Percentiles rank a stretch among this genome's conserved stretches.
Conservation (phyloP, 2,329 filamentous ascomycete species). For the Exutisphaerella laricina region DNA sequence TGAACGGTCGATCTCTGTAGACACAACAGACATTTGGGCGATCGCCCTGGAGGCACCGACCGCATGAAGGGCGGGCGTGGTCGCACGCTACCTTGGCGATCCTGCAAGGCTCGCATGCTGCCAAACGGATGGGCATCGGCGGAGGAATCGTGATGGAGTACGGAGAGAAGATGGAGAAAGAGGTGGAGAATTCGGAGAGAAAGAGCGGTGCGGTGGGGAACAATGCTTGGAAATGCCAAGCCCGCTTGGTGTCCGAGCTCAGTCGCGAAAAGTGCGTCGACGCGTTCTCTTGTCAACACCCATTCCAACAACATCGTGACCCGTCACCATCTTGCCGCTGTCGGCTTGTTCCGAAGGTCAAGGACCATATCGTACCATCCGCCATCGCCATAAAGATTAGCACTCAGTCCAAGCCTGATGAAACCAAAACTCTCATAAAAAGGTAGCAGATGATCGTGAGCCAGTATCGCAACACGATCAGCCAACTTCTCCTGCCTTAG, state of each 20-base stretch:
- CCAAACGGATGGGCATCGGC: slow-evolving; percentile 14
- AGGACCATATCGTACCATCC: slow-evolving; percentile 74
- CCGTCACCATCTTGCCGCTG: neutral
- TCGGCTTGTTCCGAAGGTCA: neutral
- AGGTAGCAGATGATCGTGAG: slow-evolving; percentile 62
- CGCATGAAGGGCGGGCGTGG: slow-evolving; percentile 26
- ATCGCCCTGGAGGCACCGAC: slow-evolving; percentile 24
- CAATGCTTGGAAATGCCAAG: no score
- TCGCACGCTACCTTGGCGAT: slow-evolving; percentile 30
- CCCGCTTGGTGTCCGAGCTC: no score
- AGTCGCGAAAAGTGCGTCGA: no score
- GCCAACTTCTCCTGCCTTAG: slow-evolving; percentile 63
- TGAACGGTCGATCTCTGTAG: slow-evolving; percentile 30
- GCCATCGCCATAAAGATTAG: slow-evolving; percentile 65
- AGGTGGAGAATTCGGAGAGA: slow-evolving; percentile 1
- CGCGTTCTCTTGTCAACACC: neutral
- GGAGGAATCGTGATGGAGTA: neutral
- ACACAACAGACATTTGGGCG: slow-evolving; percentile 22
- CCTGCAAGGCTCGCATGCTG: slow-evolving; percentile 31
- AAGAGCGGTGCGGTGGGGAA: no score
- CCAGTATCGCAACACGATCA: slow-evolving; percentile 67
- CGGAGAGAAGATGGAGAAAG: neutral
- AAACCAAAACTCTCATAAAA: slow-evolving; percentile 74
- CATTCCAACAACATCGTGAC: neutral
- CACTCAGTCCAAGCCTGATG: slow-evolving; percentile 59